Base-by-base conservation (phyloP, 768 basidiomycete species). In the Flagelloscypha sp. region DNA sequence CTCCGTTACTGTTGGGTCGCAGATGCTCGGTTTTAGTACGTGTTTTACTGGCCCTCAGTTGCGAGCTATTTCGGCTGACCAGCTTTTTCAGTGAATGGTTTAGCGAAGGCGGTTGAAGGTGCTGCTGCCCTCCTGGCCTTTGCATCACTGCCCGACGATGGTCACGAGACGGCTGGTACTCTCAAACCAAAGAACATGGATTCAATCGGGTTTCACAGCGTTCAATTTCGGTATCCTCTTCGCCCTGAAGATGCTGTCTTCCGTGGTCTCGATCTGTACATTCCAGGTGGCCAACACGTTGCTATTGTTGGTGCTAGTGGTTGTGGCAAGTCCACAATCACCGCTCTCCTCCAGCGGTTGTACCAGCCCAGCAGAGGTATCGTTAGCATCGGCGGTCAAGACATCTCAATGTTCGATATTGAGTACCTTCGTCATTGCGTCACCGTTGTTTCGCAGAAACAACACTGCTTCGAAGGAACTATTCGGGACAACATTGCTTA, bases 401-500 rank as follows among this genome's bases (percentile, higher is more conserved):
- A 82, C 23, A 57, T 88, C n/a, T 58, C 66, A 10, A 82, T 74
- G 52, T 70, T 94, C 39, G 88, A 93, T 47, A 62, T 71, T 16
- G 48, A 52, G 2, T 95, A 80, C 74, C 63, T 77, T 12, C 61
- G 76, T 4, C 54, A 61, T 6, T 73, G 85, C 45, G 70, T 97
- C 24, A 81, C 79, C 1, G 78, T 79, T 7, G 79, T 99, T 12
- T 71, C 72, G 1, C 92, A 95, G 57, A 76, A 76, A 29, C 77
- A 76, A 18, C 77, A 90, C 30, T 61, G 95, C 4, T 87, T 89
- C 45, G 83, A 85, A 35, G 73, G 78, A 49, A 80, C 64, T 9
- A 65, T 97, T 1, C 81, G 83, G 47, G 85, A 93, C 47, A 97
- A 97, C 48, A 72, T 95, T 40, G 84, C 84, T 0, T 70, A 94